A percentile compares a stretch with the other conserved stretches of the same genome.
phyloP scores from a whole-genome alignment of 164 flowering plant genomes.

The Chloranthus sessilifolius region DNA sequence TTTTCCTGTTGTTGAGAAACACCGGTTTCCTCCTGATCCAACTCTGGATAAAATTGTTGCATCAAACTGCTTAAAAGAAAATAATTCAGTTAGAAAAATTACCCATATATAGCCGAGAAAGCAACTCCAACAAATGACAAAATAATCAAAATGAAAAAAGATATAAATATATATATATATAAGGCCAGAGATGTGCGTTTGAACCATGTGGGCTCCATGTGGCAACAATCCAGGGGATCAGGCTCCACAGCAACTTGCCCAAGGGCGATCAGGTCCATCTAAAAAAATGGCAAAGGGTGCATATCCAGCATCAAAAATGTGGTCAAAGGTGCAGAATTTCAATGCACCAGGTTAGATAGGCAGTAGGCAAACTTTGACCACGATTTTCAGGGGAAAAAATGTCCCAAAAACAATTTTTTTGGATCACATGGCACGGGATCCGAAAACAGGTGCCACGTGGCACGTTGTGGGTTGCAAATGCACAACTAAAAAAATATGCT shows the following conservation, averaged over 20 bases:
- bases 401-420: background rate
- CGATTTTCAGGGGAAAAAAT: background rate
- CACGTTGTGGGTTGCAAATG: background rate
- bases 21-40: slow-evolving; percentile 39
- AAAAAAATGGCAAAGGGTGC: background rate
- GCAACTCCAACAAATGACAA: background rate
- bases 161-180: too few species aligned
- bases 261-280: too few species aligned
- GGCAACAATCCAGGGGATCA: too few species aligned
- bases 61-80: slow-evolving; percentile 27
- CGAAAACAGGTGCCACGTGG: background rate
- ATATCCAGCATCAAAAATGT: background rate
- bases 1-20: slow-evolving; percentile 20
- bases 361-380: too few species aligned
- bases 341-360: too few species aligned
- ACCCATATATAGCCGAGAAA: background rate
- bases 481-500: background rate
- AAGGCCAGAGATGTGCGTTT: too few species aligned
- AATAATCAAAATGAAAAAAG: background rate
- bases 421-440: background rate
- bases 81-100: slow-evolving; percentile 2
- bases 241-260: too few species aligned
- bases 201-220: background rate
- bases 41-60: slow-evolving; percentile 33
- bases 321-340: too few species aligned